Conservation (phyloP, 192 early-diverging fungal genomes). For the Backusella mclennaniae region DNA sequence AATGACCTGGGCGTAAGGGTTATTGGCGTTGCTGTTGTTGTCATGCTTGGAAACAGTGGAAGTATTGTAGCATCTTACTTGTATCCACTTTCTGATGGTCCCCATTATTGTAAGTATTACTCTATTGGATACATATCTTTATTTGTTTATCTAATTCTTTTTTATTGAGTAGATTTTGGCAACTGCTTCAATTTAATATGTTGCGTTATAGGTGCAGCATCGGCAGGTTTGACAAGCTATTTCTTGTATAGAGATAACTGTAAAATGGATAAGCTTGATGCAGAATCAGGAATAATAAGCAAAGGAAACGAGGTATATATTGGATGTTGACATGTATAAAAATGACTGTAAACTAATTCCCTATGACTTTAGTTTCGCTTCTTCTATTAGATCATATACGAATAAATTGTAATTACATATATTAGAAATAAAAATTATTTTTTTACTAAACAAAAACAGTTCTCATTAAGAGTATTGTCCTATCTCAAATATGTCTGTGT, state of each 20-base stretch:
- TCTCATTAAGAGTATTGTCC: not conserved
- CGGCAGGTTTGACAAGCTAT: conserved; percentile 16
- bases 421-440: not conserved
- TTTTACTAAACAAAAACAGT: not conserved
- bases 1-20: conserved; percentile 14
- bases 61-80: conserved; percentile 27
- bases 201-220: not conserved
- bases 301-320: not conserved
- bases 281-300: not conserved
- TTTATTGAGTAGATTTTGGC: conserved; percentile 23
- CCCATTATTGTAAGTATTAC: conserved; percentile 19
- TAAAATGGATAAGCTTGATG: not conserved
- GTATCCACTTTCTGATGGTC: conserved; percentile 23
- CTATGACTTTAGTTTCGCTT: not conserved
- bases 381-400: not conserved
- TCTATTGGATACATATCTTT: not conserved
- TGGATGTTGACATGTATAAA: not conserved
- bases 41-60: conserved; percentile 27
- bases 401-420: not conserved
- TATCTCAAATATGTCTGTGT: not conserved
- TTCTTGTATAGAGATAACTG: conserved; percentile 13
- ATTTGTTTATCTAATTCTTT: not conserved
- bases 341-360: not conserved
- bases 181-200: conserved; percentile 16
- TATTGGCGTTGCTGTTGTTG: conserved; percentile 17